These are phyloP conservation scores for Breynia disticha DNA, from an alignment of 441 rosid species.

Conservation along the genomic window DNA sequence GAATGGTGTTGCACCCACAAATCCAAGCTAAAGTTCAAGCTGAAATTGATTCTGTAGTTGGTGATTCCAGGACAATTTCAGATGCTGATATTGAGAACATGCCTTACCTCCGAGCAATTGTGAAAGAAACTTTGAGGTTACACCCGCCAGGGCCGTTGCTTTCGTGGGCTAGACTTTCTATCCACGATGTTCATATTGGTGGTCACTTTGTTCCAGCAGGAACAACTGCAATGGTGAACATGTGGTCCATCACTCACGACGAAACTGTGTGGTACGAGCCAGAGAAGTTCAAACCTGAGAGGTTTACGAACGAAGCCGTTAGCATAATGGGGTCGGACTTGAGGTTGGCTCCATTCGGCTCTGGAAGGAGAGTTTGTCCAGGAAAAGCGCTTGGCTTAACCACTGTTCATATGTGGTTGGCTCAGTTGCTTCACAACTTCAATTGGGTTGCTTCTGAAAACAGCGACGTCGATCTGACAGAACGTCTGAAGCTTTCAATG, in stretches of 20 bases:
- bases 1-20: conserved; percentile 51
- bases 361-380: conserved; percentile 61
- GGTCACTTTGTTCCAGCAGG: conserved; percentile 49
- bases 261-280: conserved; percentile 49
- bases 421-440: conserved; percentile 40
- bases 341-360: conserved; percentile 61
- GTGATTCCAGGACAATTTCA: conserved; percentile 19
- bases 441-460: conserved; percentile 34
- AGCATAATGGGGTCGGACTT: conserved; percentile 54
- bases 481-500: conserved; percentile 42
- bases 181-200: conserved; percentile 46
- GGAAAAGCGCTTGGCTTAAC: conserved; percentile 54
- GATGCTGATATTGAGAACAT: conserved; percentile 47
- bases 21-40: conserved; percentile 39
- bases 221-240: conserved; percentile 66
- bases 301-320: conserved; percentile 42
- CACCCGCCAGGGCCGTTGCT: conserved; percentile 72
- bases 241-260: conserved; percentile 80
- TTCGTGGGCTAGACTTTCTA: conserved; percentile 71
- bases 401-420: conserved; percentile 58
- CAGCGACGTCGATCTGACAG: conserved; percentile 37
- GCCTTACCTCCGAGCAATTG: conserved; percentile 48
- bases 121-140: conserved; percentile 48
- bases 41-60: conserved; percentile 34
- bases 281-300: conserved; percentile 37